Conservation (phyloP, 495 filamentous ascomycete genomes). For the Aspergillus panamensis region DNA sequence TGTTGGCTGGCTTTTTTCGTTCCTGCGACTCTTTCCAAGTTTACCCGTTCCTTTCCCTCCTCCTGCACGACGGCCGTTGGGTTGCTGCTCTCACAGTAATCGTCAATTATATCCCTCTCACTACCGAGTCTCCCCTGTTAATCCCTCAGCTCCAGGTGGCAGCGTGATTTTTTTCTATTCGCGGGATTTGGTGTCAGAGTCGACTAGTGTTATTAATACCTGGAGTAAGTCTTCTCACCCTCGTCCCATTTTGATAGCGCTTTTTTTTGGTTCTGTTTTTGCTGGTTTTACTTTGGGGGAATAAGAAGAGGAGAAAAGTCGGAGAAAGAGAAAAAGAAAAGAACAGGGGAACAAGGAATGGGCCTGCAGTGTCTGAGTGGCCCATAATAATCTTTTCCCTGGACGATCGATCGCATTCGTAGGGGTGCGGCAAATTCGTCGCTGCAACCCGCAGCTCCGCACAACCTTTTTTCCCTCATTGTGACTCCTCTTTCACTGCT, state of each 20-base stretch:
- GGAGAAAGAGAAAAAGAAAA: constrained; percentile 8
- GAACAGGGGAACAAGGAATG: constrained; percentile 3
- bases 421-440: constrained; percentile 20
- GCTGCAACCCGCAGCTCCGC: constrained; percentile 23
- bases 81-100: constrained; percentile 4
- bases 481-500: constrained; percentile 18
- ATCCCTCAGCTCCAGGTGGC: constrained; percentile 13
- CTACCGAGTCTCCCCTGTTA: not conserved
- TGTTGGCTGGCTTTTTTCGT: not conserved
- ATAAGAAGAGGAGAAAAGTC: not conserved
- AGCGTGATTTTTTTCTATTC: not conserved
- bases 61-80: constrained; percentile 15
- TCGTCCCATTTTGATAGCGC: not conserved
- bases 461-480: constrained; percentile 23
- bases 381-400: constrained; percentile 27
- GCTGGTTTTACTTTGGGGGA: not conserved
- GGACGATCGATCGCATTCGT: constrained; percentile 17
- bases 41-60: not conserved
- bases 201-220: not conserved
- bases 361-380: constrained; percentile 26
- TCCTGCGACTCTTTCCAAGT: constrained; percentile 5
- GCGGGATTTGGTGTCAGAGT: constrained; percentile 4
- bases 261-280: not conserved
- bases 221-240: constrained; percentile 9
- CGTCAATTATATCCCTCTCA: constrained; percentile 4